These are phyloP conservation scores for Ramicandelaber brevisporus DNA, from an alignment of 192 early-diverging fungal genomes.

Conservation along the genomic window DNA sequence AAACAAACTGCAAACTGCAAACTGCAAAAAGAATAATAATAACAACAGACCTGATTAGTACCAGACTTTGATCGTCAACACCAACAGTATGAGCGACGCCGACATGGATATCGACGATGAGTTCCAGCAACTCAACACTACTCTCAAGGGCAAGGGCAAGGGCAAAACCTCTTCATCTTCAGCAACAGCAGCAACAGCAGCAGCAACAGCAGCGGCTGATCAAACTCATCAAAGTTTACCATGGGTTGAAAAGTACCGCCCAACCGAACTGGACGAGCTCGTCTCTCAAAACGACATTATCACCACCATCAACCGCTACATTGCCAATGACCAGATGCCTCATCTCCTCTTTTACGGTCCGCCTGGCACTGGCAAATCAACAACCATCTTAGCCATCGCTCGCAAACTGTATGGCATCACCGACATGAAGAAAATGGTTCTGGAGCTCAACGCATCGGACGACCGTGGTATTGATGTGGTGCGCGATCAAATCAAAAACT, in stretches of 20 bases:
- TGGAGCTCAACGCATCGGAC: conserved; percentile 96
- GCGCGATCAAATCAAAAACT: conserved; percentile 92
- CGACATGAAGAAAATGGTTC: conserved; percentile 60
- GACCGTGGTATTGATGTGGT: conserved; percentile 97
- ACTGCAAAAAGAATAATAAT: neutral
- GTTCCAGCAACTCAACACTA: neutral
- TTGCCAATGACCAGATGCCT: conserved; percentile 73
- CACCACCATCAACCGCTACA: conserved; percentile 68
- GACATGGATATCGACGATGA: conserved; percentile 16
- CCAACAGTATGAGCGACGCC: conserved; percentile 8
- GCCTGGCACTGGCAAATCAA: conserved; percentile 91
- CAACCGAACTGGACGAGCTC: conserved; percentile 61
- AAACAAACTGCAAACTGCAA: conserved; percentile 1
- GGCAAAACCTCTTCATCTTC: no score
- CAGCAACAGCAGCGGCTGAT: conserved; percentile 1
- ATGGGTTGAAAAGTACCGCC: conserved; percentile 96
- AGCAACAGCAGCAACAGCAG: neutral
- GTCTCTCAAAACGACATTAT: conserved; percentile 88
- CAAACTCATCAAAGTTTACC: conserved; percentile 8
- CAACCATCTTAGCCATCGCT: conserved; percentile 86
- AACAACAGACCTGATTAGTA: conserved; percentile 1
- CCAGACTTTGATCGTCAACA: conserved; percentile 1
- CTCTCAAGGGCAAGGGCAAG: conserved; percentile 12
- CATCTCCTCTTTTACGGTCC: conserved; percentile 97
- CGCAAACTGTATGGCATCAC: conserved; percentile 60